Percentiles rank a stretch among this genome's conserved stretches.
Conservation (phyloP, 306 rosid genomes). For the Malus asiatica region DNA sequence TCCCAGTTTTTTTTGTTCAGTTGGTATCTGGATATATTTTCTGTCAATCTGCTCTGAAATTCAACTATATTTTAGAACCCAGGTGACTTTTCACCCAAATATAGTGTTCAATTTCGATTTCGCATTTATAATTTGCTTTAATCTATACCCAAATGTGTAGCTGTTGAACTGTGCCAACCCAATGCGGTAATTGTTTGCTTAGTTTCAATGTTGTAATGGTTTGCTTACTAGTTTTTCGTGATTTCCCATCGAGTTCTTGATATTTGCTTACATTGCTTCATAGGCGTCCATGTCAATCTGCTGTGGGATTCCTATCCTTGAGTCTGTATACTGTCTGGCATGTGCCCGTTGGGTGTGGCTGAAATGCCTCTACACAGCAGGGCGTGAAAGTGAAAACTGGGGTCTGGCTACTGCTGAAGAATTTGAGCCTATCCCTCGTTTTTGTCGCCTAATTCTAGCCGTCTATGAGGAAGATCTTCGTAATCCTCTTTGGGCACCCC, state of each 20-base stretch:
- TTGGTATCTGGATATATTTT: neutral
- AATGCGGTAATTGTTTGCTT: neutral
- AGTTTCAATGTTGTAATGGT: neutral
- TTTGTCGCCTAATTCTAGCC: slow-evolving; percentile 67
- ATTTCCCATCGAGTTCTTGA: neutral
- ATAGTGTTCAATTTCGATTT: neutral
- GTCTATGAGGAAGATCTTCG: slow-evolving; percentile 71
- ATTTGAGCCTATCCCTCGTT: slow-evolving; percentile 80
- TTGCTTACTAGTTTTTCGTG: neutral
- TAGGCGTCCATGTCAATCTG: slow-evolving; percentile 72
- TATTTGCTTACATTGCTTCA: slow-evolving; percentile 12
- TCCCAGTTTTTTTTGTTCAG: neutral
- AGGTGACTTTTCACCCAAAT: neutral
- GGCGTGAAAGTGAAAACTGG: slow-evolving; percentile 93
- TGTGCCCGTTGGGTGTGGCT: slow-evolving; percentile 93
- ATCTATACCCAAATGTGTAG: neutral
- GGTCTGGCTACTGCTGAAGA: slow-evolving; percentile 72
- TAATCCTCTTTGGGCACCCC: slow-evolving; percentile 80
- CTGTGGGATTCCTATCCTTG: slow-evolving; percentile 81
- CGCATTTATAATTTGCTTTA: neutral
- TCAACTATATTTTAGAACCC: neutral
- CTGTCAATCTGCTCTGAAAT: neutral
- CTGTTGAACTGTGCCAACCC: neutral
- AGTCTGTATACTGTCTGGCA: slow-evolving; percentile 82
- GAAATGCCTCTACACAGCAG: slow-evolving; percentile 79